These are phyloP conservation scores for Penicillium riverlandense DNA, from an alignment of 495 filamentous ascomycete species.

Conservation along the genomic window DNA sequence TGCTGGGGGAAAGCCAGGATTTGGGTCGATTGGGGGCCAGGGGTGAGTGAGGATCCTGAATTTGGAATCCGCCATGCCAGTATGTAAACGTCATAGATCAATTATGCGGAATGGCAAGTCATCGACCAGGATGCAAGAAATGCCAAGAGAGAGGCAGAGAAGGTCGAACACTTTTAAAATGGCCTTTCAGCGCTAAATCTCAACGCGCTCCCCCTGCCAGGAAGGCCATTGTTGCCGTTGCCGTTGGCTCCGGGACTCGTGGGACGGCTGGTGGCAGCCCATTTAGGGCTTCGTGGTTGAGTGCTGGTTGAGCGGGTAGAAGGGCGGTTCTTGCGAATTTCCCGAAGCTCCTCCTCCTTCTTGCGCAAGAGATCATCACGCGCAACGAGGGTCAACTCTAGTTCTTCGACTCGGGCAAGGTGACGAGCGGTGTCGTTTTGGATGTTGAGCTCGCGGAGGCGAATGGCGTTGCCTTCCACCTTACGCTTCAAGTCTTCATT, in stretches of 20 bases:
- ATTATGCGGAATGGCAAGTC: too few species aligned
- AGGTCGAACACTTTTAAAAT: constrained; percentile 2
- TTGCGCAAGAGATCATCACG: constrained; percentile 45
- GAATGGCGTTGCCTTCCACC: constrained; percentile 42
- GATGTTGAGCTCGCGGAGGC: constrained; percentile 45
- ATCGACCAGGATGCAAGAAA: not conserved
- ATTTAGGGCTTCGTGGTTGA: constrained; percentile 40
- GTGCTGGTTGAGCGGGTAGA: constrained; percentile 41
- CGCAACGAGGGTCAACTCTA: constrained; percentile 32
- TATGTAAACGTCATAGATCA: constrained; percentile 13
- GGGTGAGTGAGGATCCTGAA: not conserved
- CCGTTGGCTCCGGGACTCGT: constrained; percentile 36
- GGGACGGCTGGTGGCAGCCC: constrained; percentile 32
- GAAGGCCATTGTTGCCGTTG: constrained; percentile 15
- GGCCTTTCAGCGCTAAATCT: constrained; percentile 37
- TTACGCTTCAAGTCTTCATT: constrained; percentile 42
- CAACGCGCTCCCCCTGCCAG: constrained; percentile 29
- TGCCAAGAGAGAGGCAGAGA: not conserved
- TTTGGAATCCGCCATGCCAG: not conserved
- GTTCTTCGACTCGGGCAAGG: constrained; percentile 36
- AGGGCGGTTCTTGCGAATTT: constrained; percentile 43
- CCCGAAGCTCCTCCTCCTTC: constrained; percentile 56
- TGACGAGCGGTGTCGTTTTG: constrained; percentile 31
- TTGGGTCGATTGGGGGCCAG: not conserved
- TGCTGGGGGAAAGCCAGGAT: not conserved